phyloP scores from a whole-genome alignment of 306 rosid genomes.

The Pyrus communis region DNA sequence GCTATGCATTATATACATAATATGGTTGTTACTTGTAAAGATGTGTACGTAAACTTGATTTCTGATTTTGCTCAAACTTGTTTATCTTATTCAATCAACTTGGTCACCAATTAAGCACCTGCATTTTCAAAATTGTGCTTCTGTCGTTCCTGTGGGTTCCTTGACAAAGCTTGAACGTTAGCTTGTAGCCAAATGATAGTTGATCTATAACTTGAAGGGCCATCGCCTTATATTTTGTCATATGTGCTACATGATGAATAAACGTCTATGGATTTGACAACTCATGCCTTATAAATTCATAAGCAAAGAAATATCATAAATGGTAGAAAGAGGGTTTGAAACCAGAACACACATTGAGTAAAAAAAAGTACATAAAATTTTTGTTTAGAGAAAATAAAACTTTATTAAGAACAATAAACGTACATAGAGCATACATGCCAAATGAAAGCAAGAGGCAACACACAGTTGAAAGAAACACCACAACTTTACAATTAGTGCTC shows the following conservation, averaged over 20 bases:
- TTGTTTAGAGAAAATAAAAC: background rate
- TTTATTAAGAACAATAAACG: too few relatives aligned
- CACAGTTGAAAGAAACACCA: background rate
- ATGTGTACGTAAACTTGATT: too few relatives aligned
- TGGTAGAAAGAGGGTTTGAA: background rate
- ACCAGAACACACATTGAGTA: too few relatives aligned
- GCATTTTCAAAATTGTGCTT: background rate
- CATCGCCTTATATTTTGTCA: background rate
- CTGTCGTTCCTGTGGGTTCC: background rate
- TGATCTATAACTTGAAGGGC: background rate
- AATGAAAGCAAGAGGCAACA: background rate
- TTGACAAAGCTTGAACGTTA: background rate
- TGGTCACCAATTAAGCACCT: background rate
- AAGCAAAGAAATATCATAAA: background rate
- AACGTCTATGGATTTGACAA: constrained; percentile 20
- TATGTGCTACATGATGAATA: background rate
- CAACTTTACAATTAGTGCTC: background rate
- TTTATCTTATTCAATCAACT: background rate
- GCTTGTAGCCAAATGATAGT: background rate
- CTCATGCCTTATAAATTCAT: background rate
- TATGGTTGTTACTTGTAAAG: background rate
- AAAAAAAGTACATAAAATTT: background rate
- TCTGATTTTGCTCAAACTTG: background rate
- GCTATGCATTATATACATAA: too few relatives aligned
- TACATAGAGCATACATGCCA: too few relatives aligned